Percentiles rank a stretch among this genome's conserved stretches.
Evolutionary conservation across 2,329 filamentous ascomycete genomes (phyloP).

Genomic region (Monascus ruber): DNA sequence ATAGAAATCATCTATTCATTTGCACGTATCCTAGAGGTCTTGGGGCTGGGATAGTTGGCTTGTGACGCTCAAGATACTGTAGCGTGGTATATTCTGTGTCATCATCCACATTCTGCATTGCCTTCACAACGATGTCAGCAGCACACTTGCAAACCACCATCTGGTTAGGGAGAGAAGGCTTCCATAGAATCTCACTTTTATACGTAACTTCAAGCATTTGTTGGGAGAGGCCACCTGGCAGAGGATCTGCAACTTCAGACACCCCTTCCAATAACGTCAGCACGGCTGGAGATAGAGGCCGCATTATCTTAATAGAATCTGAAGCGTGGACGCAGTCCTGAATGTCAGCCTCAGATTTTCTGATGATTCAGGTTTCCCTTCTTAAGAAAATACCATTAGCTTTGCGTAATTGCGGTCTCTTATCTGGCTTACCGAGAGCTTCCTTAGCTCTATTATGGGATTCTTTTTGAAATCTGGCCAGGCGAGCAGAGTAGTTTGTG

Average conservation of each 20-base stretch:
- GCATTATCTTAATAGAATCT: slow-evolving; percentile 1
- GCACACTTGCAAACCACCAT: slow-evolving; percentile 5
- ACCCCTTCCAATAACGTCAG: slow-evolving; percentile 2
- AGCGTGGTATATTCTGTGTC: slow-evolving; percentile 8
- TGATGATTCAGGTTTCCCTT: background rate
- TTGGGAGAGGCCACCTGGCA: slow-evolving; percentile 1
- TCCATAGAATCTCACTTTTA: slow-evolving; percentile 4
- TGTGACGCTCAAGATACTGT: slow-evolving; percentile 5
- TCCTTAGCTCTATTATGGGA: slow-evolving; percentile 1
- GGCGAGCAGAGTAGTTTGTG: slow-evolving; percentile 4
- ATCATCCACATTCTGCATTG: slow-evolving; percentile 2
- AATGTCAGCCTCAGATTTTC: slow-evolving; percentile 3
- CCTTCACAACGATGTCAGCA: slow-evolving; percentile 4
- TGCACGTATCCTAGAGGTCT: slow-evolving; percentile 2
- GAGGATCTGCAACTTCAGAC: background rate
- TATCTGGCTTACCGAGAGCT: background rate
- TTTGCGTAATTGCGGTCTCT: background rate
- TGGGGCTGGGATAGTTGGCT: slow-evolving; percentile 5
- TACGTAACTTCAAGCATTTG: slow-evolving; percentile 1
- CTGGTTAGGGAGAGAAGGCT: slow-evolving; percentile 3
- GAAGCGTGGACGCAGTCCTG: slow-evolving; percentile 3
- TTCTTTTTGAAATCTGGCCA: slow-evolving; percentile 1
- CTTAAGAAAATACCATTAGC: background rate
- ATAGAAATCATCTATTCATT: background rate
- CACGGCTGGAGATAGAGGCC: slow-evolving; percentile 2